Evolutionary conservation across 305 asterid genomes (phyloP).

Genomic region (Fraxinus baroniana): DNA sequence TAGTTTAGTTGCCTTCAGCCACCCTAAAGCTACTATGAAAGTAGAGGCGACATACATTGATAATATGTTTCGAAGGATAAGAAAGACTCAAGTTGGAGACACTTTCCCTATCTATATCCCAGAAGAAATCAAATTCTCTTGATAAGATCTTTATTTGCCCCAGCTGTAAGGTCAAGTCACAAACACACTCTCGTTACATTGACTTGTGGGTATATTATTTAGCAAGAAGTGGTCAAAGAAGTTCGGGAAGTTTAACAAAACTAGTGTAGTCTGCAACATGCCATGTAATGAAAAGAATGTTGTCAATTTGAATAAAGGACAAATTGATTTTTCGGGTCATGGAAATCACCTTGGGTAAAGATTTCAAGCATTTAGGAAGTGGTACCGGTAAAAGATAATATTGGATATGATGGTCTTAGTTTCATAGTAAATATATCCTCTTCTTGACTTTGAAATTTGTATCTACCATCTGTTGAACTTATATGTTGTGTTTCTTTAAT

Average conservation of each 20-base stretch:
- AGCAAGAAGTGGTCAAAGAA: slow-evolving; percentile 86
- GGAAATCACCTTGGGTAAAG: slow-evolving; percentile 85
- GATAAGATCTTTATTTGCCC: slow-evolving; percentile 74
- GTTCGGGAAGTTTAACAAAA: slow-evolving; percentile 71
- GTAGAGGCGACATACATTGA: slow-evolving; percentile 65
- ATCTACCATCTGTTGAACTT: too few species aligned
- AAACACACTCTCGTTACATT: slow-evolving; percentile 68
- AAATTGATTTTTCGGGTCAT: slow-evolving; percentile 91
- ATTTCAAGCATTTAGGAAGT: slow-evolving; percentile 82
- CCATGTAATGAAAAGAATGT: slow-evolving; percentile 78
- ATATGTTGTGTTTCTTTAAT: too few species aligned
- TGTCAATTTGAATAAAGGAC: slow-evolving; percentile 69
- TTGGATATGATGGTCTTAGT: background rate
- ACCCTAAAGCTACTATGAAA: slow-evolving; percentile 75
- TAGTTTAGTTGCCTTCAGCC: slow-evolving; percentile 91
- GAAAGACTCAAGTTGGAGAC: slow-evolving; percentile 78
- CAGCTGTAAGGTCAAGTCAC: slow-evolving; percentile 82
- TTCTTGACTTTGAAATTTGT: too few species aligned
- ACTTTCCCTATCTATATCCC: slow-evolving; percentile 55
- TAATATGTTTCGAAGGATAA: slow-evolving; percentile 70
- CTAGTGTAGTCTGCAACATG: slow-evolving; percentile 68
- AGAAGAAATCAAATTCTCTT: slow-evolving; percentile 51
- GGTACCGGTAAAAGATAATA: slow-evolving; percentile 72
- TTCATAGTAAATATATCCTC: too few species aligned
- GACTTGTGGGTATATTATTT: slow-evolving; percentile 80